Evolutionary conservation across 805 yeast species (phyloP), one percentile per base, ranked within the genome.

Genomic region (Cyberlindnera samutprakarnensis): DNA sequence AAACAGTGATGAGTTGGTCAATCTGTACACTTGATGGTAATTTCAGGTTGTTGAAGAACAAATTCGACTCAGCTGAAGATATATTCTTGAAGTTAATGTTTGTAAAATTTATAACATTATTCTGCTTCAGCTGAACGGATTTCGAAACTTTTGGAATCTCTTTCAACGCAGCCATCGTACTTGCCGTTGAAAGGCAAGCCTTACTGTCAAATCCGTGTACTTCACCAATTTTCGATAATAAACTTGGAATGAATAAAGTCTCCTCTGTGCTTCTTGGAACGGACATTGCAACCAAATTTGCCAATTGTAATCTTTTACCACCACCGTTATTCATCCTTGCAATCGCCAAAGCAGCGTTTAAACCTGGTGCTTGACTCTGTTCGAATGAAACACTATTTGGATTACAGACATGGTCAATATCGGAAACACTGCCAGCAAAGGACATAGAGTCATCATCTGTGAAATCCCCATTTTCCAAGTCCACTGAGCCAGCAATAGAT

Each of bases 181-280:
- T 70, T 5, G 87, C 86, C 0, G 90, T 75, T 35, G 76, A 58
- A 11, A 75, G 62, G n/a, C 86, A 77, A 1, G 84, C 78, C 39
- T 72, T 75, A 1, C 86, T 77, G 31, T 74, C 70, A 51, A 77
- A 78, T 0, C 92, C 90, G 53, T 76, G 81, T 2, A 68, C 71
- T 44, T 75, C 76, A 37, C 85, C 79, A 30, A 82, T 66, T 35
- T 75, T 70, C 6, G 86, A 82, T 37, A 82, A 57, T 30, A 82
- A 54, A 7, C 83, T 75, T 0, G 92, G 90, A 23, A 79, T 74
- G 44, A 80, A 78, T 25, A 82, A 57, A 0, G 86, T 80, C 49
- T 82, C 92, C 44, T 79, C 88, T 0, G 90, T 81, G 13, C 82
- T 71, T 49, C 92, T 61, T 6, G 90, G 92, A 8, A 79, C 69